Evolutionary conservation across 208 protist genomes (phyloP).

Genomic region (Leptomonas pyrrhocoris): DNA sequence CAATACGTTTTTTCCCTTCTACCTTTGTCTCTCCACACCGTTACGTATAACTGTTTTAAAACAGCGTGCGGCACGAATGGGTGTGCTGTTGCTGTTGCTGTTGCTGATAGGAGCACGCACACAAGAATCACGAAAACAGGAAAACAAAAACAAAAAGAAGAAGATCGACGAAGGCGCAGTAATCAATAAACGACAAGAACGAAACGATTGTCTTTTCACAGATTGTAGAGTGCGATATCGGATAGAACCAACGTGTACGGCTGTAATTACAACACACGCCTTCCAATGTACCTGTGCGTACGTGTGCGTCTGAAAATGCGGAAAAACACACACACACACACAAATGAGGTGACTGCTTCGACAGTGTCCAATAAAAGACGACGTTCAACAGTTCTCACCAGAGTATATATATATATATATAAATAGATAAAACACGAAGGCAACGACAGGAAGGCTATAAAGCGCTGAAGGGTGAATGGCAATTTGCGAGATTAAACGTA

Average conservation of each 20-base stretch:
- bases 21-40: too few relatives aligned
- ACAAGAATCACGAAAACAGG: neutral
- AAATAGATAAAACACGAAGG: too few relatives aligned
- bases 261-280: neutral
- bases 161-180: too few relatives aligned
- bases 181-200: neutral
- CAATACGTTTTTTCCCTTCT: too few relatives aligned
- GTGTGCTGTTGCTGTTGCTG: too few relatives aligned
- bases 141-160: conserved; percentile 1
- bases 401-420: too few relatives aligned
- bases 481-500: neutral
- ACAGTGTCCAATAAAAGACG: neutral
- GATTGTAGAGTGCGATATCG: neutral
- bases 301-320: neutral
- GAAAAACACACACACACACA: neutral
- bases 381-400: neutral
- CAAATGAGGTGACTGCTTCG: neutral
- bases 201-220: neutral
- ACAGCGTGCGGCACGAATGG: too few relatives aligned
- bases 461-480: neutral
- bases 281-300: too few relatives aligned
- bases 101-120: too few relatives aligned
- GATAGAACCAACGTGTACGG: neutral
- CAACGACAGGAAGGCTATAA: too few relatives aligned
- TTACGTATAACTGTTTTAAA: too few relatives aligned